phyloP scores from a whole-genome alignment of 345 rosid genomes.

The Salix caprea region DNA sequence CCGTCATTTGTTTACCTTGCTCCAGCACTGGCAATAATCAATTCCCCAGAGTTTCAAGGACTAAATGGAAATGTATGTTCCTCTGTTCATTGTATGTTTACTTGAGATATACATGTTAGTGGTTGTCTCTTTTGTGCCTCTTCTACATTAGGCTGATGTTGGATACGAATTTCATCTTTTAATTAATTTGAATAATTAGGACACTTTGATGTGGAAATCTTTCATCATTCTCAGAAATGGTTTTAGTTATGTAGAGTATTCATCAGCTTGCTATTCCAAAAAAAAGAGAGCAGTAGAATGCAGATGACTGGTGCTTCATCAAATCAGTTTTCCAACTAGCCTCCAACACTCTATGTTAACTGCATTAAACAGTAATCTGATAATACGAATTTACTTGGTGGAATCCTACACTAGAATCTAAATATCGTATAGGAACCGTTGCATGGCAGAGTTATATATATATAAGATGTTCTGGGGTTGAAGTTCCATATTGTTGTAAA shows the following conservation, averaged over 20 bases:
- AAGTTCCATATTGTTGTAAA: not conserved
- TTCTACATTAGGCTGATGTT: not conserved
- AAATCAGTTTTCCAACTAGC: not conserved
- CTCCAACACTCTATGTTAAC: not conserved
- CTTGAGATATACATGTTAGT: not conserved
- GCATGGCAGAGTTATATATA: not conserved
- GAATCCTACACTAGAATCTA: not conserved
- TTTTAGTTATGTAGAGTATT: not conserved
- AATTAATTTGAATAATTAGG: not conserved
- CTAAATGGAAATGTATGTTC: conserved; percentile 80
- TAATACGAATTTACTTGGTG: not conserved
- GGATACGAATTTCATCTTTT: not conserved
- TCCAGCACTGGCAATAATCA: conserved; percentile 79
- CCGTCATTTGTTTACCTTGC: conserved; percentile 91
- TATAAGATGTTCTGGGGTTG: not conserved
- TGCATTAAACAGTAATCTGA: not conserved
- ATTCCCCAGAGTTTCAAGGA: conserved; percentile 85
- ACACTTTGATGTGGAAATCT: not conserved
- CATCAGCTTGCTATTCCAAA: not conserved
- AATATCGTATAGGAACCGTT: not conserved
- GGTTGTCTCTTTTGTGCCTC: not conserved
- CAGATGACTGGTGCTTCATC: not conserved
- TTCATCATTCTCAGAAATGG: not conserved
- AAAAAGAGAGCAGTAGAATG: not conserved
- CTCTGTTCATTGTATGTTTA: not conserved